These are phyloP conservation scores for Penicillium mononematosum DNA, from an alignment of 495 filamentous ascomycete species.

Conservation along the genomic window DNA sequence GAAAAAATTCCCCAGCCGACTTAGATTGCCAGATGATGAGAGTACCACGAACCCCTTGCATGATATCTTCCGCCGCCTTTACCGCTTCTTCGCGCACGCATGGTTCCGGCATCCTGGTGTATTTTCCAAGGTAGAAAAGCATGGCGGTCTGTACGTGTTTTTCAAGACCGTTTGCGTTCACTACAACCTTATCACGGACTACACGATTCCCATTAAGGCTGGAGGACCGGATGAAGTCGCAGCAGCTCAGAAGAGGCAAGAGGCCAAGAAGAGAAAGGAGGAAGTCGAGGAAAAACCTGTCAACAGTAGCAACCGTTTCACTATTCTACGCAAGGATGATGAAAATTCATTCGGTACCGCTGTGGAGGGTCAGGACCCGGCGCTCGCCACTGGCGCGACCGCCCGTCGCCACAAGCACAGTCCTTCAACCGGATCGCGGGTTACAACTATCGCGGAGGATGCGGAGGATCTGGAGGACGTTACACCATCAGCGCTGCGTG, in stretches of 20 bases:
- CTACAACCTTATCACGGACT: slow-evolving; percentile 86
- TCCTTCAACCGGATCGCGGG: slow-evolving; percentile 71
- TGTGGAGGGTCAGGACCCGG: slow-evolving; percentile 36
- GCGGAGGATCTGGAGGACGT: slow-evolving; percentile 60
- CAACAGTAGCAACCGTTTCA: slow-evolving; percentile 47
- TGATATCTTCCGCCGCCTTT: slow-evolving; percentile 90
- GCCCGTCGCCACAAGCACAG: slow-evolving; percentile 71
- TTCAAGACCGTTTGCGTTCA: slow-evolving; percentile 96
- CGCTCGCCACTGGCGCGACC: slow-evolving; percentile 59
- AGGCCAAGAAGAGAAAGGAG: too few relatives aligned
- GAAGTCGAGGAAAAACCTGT: slow-evolving; percentile 22
- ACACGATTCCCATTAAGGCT: slow-evolving; percentile 90
- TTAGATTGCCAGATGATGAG: slow-evolving; percentile 64
- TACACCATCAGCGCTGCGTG: slow-evolving; percentile 14
- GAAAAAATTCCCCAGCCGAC: slow-evolving; percentile 87
- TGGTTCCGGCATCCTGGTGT: slow-evolving; percentile 96
- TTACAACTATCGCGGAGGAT: slow-evolving; percentile 68
- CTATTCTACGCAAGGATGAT: slow-evolving; percentile 41
- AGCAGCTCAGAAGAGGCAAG: slow-evolving; percentile 11
- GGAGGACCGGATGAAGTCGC: slow-evolving; percentile 66
- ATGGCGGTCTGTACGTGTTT: slow-evolving; percentile 85
- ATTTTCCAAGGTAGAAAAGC: slow-evolving; percentile 93
- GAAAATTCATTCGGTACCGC: slow-evolving; percentile 26
- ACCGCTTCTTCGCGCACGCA: slow-evolving; percentile 96
- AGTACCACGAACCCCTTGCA: slow-evolving; percentile 76